phyloP scores from a whole-genome alignment of 2,329 filamentous ascomycete genomes.

The Pseudocercospora cruenta region DNA sequence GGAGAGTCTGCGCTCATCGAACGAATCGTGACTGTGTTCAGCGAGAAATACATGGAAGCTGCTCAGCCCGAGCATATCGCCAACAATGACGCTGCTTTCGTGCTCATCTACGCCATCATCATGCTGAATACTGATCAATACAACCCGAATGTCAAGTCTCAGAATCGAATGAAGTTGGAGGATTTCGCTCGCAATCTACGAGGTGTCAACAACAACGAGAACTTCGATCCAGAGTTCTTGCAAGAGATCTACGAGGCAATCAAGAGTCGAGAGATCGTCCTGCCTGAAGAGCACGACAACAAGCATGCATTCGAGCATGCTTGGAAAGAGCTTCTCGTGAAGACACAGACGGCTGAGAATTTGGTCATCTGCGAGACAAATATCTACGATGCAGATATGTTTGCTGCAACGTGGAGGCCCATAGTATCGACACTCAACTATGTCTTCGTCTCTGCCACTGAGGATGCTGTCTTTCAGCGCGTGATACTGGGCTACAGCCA shows the following conservation, averaged over 20 bases:
- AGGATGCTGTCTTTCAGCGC: conserved; percentile 91
- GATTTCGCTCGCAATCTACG: conserved; percentile 89
- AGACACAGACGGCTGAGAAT: conserved; percentile 74
- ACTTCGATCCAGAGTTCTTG: conserved; percentile 83
- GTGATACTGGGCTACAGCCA: conserved; percentile 96
- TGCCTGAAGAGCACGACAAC: conserved; percentile 96
- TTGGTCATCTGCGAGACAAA: conserved; percentile 85
- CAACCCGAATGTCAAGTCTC: conserved; percentile 80
- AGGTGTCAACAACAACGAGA: conserved; percentile 81
- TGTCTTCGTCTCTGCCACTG: conserved; percentile 97
- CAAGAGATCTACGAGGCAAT: conserved; percentile 89
- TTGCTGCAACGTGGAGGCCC: conserved; percentile 91
- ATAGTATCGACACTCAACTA: conserved; percentile 94
- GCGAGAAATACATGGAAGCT: conserved; percentile 78
- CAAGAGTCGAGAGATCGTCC: conserved; percentile 88
- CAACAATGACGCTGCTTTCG: conserved; percentile 84
- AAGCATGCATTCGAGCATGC: conserved; percentile 96
- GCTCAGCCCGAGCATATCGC: conserved; percentile 74
- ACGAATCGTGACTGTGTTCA: conserved; percentile 84
- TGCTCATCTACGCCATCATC: conserved; percentile 94
- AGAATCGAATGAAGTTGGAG: conserved; percentile 79
- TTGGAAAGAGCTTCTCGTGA: conserved; percentile 90
- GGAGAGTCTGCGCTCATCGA: conserved; percentile 93
- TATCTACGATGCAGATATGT: conserved; percentile 97
- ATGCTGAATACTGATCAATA: conserved; percentile 97